Conservation (phyloP, 2,329 filamentous ascomycete species). For the Beauveria australis region DNA sequence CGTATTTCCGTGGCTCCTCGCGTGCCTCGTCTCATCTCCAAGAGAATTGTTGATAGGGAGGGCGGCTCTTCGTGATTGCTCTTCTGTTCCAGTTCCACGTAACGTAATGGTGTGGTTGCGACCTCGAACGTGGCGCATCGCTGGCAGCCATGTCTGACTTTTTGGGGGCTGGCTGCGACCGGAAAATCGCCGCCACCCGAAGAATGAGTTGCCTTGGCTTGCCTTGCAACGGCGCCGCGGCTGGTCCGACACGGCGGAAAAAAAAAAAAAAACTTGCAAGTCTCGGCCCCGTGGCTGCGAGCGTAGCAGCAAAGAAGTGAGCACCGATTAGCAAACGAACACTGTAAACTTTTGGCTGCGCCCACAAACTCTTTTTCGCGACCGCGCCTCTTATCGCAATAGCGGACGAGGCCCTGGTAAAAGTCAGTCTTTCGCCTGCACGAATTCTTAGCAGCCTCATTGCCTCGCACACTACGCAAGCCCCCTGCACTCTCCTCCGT, state of each 20-base stretch:
- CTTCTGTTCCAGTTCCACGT: no score
- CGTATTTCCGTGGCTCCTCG: neutral
- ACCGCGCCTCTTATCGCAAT: neutral
- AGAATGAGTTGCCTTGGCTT: neutral
- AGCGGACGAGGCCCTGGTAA: neutral
- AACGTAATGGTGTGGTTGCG: no score
- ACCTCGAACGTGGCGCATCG: neutral
- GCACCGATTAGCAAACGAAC: neutral
- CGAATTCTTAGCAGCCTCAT: neutral
- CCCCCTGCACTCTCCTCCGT: neutral
- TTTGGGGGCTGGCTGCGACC: slow-evolving; percentile 1
- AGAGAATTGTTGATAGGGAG: neutral
- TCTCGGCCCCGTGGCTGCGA: neutral
- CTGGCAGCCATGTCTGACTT: neutral
- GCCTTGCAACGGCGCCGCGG: neutral
- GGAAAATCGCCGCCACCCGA: slow-evolving; percentile 7
- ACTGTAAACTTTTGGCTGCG: neutral
- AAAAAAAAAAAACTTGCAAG: neutral
- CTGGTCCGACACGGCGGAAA: neutral
- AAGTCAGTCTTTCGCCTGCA: neutral
- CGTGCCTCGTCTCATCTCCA: neutral
- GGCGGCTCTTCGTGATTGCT: neutral
- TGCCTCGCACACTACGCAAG: neutral
- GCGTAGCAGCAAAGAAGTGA: neutral
- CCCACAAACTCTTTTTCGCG: neutral